A percentile compares a stretch with the other conserved stretches of the same genome.
Evolutionary conservation across 345 rosid genomes (phyloP).

Genomic region (Euphorbia pulcherrima): DNA sequence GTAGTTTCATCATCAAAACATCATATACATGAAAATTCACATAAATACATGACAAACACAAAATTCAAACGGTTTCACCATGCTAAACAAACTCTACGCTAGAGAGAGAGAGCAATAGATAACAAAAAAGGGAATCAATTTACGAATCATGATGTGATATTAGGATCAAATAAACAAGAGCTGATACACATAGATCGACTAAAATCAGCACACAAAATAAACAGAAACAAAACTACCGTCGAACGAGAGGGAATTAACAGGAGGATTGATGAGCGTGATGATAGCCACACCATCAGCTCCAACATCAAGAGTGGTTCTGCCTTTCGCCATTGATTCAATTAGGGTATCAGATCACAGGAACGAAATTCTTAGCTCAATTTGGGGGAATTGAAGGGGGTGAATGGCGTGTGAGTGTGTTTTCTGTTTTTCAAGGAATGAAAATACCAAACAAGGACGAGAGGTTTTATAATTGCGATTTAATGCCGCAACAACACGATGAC

Average conservation of each 20-base stretch:
- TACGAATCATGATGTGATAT: not conserved
- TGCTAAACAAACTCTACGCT: not conserved
- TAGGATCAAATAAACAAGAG: not conserved
- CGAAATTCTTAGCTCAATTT: not conserved
- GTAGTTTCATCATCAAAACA: not conserved
- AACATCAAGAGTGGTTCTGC: slow-evolving; percentile 67
- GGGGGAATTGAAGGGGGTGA: not conserved
- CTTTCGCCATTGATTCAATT: slow-evolving; percentile 25
- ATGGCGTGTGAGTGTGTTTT: not conserved
- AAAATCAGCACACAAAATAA: not conserved
- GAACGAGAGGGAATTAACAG: slow-evolving; percentile 80
- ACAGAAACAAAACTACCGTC: slow-evolving; percentile 47
- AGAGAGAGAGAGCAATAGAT: not conserved
- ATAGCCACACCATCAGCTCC: slow-evolving; percentile 88
- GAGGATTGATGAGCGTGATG: slow-evolving; percentile 79
- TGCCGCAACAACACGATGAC: not conserved
- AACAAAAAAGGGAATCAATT: not conserved
- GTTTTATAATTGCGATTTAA: not conserved
- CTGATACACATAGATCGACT: slow-evolving; percentile 1
- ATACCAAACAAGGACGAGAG: too few relatives aligned
- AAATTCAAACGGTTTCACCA: not conserved
- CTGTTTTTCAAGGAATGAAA: not conserved
- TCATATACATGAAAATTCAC: not conserved
- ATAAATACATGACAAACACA: not conserved
- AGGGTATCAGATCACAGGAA: slow-evolving; percentile 14